Base-by-base conservation (phyloP, 768 basidiomycete species). In the Termitomyces sp. region DNA sequence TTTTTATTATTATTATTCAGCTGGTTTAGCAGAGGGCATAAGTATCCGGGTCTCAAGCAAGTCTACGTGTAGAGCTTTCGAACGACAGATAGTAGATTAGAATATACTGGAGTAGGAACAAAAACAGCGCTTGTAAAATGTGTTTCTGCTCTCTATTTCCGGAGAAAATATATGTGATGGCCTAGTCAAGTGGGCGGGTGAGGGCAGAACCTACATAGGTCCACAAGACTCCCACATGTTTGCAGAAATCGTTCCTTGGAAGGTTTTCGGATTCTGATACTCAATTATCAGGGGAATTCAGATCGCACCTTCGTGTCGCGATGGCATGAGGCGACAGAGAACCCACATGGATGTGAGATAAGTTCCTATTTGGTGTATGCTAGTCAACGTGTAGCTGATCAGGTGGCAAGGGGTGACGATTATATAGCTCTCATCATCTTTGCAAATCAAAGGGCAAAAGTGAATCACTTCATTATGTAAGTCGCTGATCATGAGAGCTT, bases 401-500 rank as follows among this genome's bases (percentile, higher is more conserved):
- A 50, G 41, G 47, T 37, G 43, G 42, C 12, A 45, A 14, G 28
- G 26, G 8, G 12, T 38, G 37, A 35, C 35, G 6, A 35, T 12
- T 35, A 1, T 4, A 35, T 35, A 33, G 31, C 9, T 33, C 31
- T 33, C 31, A 33, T 33, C 7, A 33, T 12, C 35, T 35, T 14
- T 35, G 12, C 35, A 35, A 33, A 33, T 12, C 15, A 17, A 5
- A 1, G 5, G 15, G 37, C 14, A 14, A 14, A 48, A 12, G 21
- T 19, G 26, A 40, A 51, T 21, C 10, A n/a, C 37, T 28, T 19
- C 15, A 38, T 54, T 54, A 59, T 54, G 30, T 59, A 59, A 59
- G 44, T 17, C 10, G 37, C 4, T 26, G 37, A 8, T 38, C 37
- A 38, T 38, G 37, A 6, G 15, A 6, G 8, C 14, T 8, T 37